Conservation (phyloP, 2,329 filamentous ascomycete species). For the Zalaria obscura region DNA sequence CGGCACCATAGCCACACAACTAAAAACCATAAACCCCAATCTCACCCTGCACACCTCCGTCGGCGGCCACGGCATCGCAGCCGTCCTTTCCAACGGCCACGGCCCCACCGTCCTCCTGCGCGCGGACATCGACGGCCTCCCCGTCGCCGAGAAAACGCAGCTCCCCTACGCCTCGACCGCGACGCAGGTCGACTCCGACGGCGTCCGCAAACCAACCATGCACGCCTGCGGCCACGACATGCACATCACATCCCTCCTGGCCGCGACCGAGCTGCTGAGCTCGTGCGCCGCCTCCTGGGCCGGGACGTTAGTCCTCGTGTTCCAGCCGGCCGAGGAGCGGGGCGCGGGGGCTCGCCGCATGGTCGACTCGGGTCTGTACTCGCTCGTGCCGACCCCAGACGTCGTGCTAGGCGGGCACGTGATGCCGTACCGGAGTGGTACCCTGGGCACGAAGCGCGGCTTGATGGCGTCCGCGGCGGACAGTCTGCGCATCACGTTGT, state of each 20-base stretch:
- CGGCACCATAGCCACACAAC: constrained; percentile 27
- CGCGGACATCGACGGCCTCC: constrained; percentile 49
- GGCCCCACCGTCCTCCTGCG: constrained; percentile 44
- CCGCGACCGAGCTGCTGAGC: constrained; percentile 37
- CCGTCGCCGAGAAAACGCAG: constrained; percentile 41
- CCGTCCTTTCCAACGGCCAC: constrained; percentile 39
- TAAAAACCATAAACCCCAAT: constrained; percentile 18
- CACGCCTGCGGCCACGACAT: constrained; percentile 57
- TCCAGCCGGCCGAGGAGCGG: constrained; percentile 55
- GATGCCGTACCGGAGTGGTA: constrained; percentile 27
- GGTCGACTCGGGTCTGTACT: constrained; percentile 45
- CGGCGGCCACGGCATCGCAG: constrained; percentile 45
- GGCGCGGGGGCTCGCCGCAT: constrained; percentile 48
- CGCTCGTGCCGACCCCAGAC: constrained; percentile 39
- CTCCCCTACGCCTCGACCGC: constrained; percentile 40
- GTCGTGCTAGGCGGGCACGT: constrained; percentile 44
- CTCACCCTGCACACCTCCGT: constrained; percentile 37
- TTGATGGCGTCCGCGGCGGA: constrained; percentile 28
- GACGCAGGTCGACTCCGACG: constrained; percentile 30
- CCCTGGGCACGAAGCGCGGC: constrained; percentile 27
- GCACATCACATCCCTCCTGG: constrained; percentile 46
- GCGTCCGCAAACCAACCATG: constrained; percentile 43
- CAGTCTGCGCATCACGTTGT: constrained; percentile 34
- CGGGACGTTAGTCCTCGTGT: constrained; percentile 49
- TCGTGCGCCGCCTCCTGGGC: constrained; percentile 35